A percentile compares a stretch with the other conserved stretches of the same genome.
Conservation (phyloP, 148 eudicot species). For the Camellia lanceoleosa region DNA sequence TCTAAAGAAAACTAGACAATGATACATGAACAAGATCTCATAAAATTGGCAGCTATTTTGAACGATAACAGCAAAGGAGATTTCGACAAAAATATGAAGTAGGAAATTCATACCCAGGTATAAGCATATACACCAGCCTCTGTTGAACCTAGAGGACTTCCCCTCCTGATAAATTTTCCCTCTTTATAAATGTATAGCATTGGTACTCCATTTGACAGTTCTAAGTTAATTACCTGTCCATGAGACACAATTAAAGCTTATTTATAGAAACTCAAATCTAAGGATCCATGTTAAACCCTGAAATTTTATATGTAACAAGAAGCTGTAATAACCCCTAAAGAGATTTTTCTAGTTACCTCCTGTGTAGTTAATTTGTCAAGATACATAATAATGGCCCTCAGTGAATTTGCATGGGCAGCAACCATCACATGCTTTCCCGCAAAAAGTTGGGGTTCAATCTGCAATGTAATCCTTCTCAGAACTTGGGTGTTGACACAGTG, state of each 20-base stretch:
- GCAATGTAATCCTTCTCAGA: conserved; percentile 18
- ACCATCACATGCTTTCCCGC: conserved; percentile 54
- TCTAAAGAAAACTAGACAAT: background rate
- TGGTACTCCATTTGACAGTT: conserved; percentile 54
- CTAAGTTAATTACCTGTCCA: conserved; percentile 45
- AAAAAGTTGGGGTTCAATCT: conserved; percentile 56
- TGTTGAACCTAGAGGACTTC: conserved; percentile 46
- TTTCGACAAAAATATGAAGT: background rate
- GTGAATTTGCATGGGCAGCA: conserved; percentile 61
- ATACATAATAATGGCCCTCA: conserved; percentile 59
- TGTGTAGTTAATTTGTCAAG: conserved; percentile 47
- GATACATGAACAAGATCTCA: background rate
- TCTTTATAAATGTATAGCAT: conserved; percentile 53
- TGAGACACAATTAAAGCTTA: background rate
- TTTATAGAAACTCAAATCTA: background rate
- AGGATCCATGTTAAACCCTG: conserved; percentile 3
- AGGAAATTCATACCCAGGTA: conserved; percentile 30
- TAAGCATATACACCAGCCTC: conserved; percentile 58
- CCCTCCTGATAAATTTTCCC: conserved; percentile 45
- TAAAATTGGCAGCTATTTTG: background rate
- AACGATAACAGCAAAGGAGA: background rate
- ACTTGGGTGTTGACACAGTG: background rate
- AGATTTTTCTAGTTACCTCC: conserved; percentile 32
- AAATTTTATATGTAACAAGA: conserved; percentile 5
- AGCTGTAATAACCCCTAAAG: background rate